phyloP scores from a whole-genome alignment of 2,329 filamentous ascomycete genomes.

The Alternaria rosae region DNA sequence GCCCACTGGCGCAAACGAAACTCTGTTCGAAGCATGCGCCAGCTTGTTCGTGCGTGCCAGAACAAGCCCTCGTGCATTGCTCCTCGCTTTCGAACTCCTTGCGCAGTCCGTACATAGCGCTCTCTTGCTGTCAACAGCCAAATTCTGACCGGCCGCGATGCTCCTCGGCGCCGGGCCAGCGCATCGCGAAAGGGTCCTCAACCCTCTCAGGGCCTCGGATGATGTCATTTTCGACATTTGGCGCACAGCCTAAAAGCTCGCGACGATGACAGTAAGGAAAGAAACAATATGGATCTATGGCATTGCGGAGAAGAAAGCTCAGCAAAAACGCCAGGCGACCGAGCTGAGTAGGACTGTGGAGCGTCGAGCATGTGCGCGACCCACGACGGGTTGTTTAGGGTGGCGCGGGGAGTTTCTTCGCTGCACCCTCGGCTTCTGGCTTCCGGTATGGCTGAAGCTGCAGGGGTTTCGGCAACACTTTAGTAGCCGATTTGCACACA shows the following conservation, averaged over 20 bases:
- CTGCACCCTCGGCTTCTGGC: slow-evolving; percentile 26
- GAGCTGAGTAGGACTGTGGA: slow-evolving; percentile 4
- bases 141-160: slow-evolving; percentile 5
- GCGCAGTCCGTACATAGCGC: slow-evolving; percentile 40
- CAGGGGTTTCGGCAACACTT: slow-evolving; percentile 9
- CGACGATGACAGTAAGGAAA: background rate
- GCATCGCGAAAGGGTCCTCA: slow-evolving; percentile 37
- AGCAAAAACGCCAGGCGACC: slow-evolving; percentile 5
- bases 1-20: slow-evolving; percentile 14
- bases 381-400: slow-evolving; percentile 21
- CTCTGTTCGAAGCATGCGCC: slow-evolving; percentile 6
- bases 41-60: slow-evolving; percentile 8
- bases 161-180: slow-evolving; percentile 27
- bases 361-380: slow-evolving; percentile 21
- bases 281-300: slow-evolving; percentile 2
- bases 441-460: slow-evolving; percentile 7
- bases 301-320: slow-evolving; percentile 16
- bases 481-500: slow-evolving; percentile 6
- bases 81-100: slow-evolving; percentile 19
- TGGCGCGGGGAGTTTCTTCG: slow-evolving; percentile 30
- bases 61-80: slow-evolving; percentile 9
- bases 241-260: slow-evolving; percentile 4
- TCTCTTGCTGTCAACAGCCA: slow-evolving; percentile 16
- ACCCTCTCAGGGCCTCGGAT: slow-evolving; percentile 39
- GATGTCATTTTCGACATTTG: slow-evolving; percentile 41